Percentiles rank a stretch among this genome's conserved stretches.
Evolutionary conservation across 805 yeast species (phyloP).

Genomic region (Cyberlindnera subsufficiens): DNA sequence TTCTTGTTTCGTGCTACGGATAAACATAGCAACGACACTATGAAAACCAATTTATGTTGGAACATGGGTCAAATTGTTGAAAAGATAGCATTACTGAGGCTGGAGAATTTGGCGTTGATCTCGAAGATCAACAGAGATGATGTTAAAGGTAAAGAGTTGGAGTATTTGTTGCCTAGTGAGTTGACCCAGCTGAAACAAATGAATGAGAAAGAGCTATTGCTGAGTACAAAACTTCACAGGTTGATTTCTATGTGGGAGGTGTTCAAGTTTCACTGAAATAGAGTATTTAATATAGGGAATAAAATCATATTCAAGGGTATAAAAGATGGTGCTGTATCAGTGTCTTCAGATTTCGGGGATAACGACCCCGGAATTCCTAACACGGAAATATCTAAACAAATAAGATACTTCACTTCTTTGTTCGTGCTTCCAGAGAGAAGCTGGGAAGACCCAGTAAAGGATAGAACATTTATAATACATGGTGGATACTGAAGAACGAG

Average conservation of each 20-base stretch:
- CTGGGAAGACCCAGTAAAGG: too few relatives aligned
- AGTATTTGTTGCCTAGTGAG: slow-evolving; percentile 69
- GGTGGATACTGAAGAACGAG: neutral
- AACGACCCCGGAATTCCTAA: too few relatives aligned
- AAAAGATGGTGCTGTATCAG: too few relatives aligned
- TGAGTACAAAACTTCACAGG: slow-evolving; percentile 50
- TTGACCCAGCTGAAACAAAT: slow-evolving; percentile 61
- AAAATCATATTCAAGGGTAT: too few relatives aligned
- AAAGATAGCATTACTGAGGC: slow-evolving; percentile 49
- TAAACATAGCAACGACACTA: slow-evolving; percentile 39
- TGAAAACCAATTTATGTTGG: slow-evolving; percentile 43
- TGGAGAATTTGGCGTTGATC: slow-evolving; percentile 58
- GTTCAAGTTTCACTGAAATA: slow-evolving; percentile 31
- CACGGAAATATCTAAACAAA: too few relatives aligned
- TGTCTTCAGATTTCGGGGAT: neutral
- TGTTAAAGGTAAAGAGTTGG: slow-evolving; percentile 76
- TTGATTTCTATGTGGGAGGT: slow-evolving; percentile 52
- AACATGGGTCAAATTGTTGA: slow-evolving; percentile 41
- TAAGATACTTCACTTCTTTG: too few relatives aligned
- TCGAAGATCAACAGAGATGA: slow-evolving; percentile 86
- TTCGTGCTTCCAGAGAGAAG: too few relatives aligned
- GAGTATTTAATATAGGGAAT: neutral
- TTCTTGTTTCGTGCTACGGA: slow-evolving; percentile 72
- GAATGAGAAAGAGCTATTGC: slow-evolving; percentile 48
- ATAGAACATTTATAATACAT: neutral